Conservation (phyloP, 345 rosid species). For the Mallotus nudiflorus region DNA sequence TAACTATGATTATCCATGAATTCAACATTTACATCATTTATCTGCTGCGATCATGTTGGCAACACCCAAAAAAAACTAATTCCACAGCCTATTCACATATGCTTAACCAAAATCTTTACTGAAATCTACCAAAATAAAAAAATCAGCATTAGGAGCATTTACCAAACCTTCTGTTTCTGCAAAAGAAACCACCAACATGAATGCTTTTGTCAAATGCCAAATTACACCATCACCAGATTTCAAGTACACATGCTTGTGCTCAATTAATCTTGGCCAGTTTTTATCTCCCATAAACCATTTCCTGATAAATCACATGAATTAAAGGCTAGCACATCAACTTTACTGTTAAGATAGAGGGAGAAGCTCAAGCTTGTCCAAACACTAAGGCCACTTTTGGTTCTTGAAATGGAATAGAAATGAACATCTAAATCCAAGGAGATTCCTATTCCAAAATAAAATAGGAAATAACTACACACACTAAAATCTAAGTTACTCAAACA, state of each 20-base stretch:
- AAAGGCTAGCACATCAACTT: no score
- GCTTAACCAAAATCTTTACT: not conserved
- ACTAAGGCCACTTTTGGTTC: no score
- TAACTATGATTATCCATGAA: not conserved
- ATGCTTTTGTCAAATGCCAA: not conserved
- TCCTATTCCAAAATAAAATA: no score
- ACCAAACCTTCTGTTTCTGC: not conserved
- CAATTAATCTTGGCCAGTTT: not conserved
- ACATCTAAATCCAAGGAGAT: no score
- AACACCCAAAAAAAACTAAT: not conserved
- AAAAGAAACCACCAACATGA: not conserved
- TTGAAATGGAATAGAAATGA: no score
- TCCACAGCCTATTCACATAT: not conserved
- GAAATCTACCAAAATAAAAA: not conserved
- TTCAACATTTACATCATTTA: not conserved
- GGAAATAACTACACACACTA: no score
- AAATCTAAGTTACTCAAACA: no score
- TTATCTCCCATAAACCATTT: not conserved
- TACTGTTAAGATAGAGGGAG: no score
- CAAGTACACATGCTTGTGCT: not conserved
- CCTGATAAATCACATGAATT: not conserved
- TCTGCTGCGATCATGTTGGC: not conserved
- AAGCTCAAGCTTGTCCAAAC: no score
- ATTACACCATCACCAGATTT: not conserved
- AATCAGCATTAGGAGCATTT: not conserved